Base-by-base conservation (phyloP, 805 yeast species). In the Cyberlindnera euphorbiae region DNA sequence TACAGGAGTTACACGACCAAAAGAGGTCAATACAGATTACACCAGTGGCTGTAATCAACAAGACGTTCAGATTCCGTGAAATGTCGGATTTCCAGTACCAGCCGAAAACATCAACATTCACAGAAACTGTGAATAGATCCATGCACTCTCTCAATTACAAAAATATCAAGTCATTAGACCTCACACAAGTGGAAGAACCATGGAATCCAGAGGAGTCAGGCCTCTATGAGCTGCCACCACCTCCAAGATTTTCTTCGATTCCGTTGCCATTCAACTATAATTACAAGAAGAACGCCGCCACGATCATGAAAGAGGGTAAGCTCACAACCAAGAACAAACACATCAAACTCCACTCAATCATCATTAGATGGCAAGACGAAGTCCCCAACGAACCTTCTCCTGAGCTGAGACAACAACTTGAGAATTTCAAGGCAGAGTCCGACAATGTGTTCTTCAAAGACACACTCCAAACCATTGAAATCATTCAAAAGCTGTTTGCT, bases 51-150 rank as follows among this genome's bases (percentile, higher is more conserved):
- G 71, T 86, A 14, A 66, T 87, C 14, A 76, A 77, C 48, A 71
- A 76, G 39, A 81, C 80, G 13, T 80, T 78, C 52, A 72, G 82
- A 44, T 90, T 90, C 57, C 73, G 96, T 47, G 86, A 84, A 45
- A 75, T 88, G 70, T 79, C 90, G 0, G 97, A 89, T 59, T 90
- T 87, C 57, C 97, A 93, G 56, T 72, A 75, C 45, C 64, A 74
- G 22, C 73, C 87, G 10, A 71, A 70, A 33, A 70, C 74, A 47
- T 79, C 82, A 11, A 55, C 63, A 2, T 73, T 78, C 42, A 67
- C 73, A 1, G 44, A 58, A 7, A 64, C 53, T 16, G 58, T 73
- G 32, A 49, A 61, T 24, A 38, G 48, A 1, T 64, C 79, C 2
- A 47, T 79, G 4, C 63, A 63, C 26, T 41, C 56, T 0, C 72